Evolutionary conservation across 2,329 filamentous ascomycete genomes (phyloP).

Genomic region (Ceratocystiopsis sp.): DNA sequence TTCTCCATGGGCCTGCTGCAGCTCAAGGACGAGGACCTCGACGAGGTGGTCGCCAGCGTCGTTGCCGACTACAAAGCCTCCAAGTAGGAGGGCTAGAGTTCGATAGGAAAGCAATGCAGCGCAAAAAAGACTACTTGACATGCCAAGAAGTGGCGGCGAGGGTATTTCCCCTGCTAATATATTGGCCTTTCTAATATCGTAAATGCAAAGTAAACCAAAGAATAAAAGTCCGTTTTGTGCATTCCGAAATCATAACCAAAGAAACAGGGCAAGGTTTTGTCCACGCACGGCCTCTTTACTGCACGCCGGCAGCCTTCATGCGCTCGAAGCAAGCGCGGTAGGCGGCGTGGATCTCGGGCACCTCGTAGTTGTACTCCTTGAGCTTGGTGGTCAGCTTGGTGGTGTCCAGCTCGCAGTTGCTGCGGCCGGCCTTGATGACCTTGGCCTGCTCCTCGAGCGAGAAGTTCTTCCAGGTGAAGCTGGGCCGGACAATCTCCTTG

Average conservation of each 20-base stretch:
- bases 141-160: too few species aligned
- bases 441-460: conserved; percentile 47
- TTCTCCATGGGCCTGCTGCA: conserved; percentile 31
- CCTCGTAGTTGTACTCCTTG: conserved; percentile 36
- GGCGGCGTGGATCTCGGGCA: conserved; percentile 45
- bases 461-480: conserved; percentile 48
- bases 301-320: conserved; percentile 39
- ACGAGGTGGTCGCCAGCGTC: conserved; percentile 23
- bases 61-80: background rate
- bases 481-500: conserved; percentile 43
- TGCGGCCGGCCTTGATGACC: conserved; percentile 49
- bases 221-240: too few species aligned
- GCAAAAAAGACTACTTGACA: too few species aligned
- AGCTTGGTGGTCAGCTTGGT: conserved; percentile 44
- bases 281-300: conserved; percentile 18
- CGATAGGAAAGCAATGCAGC: too few species aligned
- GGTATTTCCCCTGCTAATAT: too few species aligned
- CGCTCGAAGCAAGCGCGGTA: conserved; percentile 45
- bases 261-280: too few species aligned
- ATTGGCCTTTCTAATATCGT: too few species aligned
- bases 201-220: too few species aligned
- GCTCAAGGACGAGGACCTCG: conserved; percentile 28
- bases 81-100: too few species aligned
- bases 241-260: too few species aligned
- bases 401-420: conserved; percentile 48